These are phyloP conservation scores for Rossbeevera mucosa DNA, from an alignment of 768 basidiomycete genomes.

Conservation along the genomic window DNA sequence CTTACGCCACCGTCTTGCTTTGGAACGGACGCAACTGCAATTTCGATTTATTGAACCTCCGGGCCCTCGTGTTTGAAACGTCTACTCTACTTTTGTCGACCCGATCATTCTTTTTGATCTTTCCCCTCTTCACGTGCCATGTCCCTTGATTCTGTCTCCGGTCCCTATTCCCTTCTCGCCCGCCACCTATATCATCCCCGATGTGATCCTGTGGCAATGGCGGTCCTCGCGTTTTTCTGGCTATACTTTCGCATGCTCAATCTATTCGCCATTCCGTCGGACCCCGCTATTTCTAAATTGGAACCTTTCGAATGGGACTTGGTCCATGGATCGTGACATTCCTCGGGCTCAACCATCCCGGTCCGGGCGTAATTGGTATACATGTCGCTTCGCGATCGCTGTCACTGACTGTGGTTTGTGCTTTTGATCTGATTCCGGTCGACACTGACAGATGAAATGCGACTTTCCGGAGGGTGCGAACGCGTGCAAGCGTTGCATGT, in stretches of 20 bases:
- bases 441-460: constrained; percentile 69
- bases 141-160: background rate
- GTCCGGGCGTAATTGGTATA: background rate
- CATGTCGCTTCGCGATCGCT: background rate
- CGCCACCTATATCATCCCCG: background rate
- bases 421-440: constrained; percentile 9
- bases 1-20: constrained; percentile 7
- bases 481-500: constrained; percentile 74
- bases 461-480: constrained; percentile 68
- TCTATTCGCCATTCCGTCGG: constrained; percentile 4
- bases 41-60: constrained; percentile 22
- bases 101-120: background rate
- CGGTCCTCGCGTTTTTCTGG: background rate
- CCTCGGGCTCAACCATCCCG: constrained; percentile 2
- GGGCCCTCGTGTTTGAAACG: constrained; percentile 23
- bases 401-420: constrained; percentile 11
- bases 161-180: background rate
- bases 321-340: constrained; percentile 8
- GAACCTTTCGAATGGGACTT: constrained; percentile 7
- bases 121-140: background rate
- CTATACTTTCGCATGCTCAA: background rate
- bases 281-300: constrained; percentile 11
- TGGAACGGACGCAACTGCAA: constrained; percentile 18
- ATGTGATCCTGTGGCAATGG: constrained; percentile 9
- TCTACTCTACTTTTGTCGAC: constrained; percentile 5